Percentiles rank a stretch among this genome's conserved stretches.
Evolutionary conservation across 495 filamentous ascomycete genomes (phyloP).

Genomic region (Friedmanniomyces endolithicus): DNA sequence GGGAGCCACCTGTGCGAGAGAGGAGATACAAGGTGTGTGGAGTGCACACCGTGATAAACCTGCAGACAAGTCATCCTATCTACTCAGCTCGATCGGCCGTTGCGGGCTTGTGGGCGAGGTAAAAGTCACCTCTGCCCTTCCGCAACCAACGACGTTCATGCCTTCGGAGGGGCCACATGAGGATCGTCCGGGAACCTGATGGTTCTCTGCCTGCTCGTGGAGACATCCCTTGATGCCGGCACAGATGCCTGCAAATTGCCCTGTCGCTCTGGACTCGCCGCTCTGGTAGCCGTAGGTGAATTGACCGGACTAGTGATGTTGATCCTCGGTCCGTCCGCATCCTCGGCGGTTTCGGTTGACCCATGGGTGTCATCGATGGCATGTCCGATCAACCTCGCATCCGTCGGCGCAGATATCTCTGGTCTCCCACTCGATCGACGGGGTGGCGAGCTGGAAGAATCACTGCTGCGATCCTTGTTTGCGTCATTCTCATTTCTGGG

Average conservation of each 20-base stretch:
- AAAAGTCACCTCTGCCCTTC: background rate
- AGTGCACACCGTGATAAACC: too few relatives aligned
- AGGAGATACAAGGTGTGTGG: too few relatives aligned
- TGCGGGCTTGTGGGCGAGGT: too few relatives aligned
- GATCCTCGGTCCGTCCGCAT: constrained; percentile 1
- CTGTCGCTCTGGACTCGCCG: background rate
- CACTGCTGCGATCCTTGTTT: background rate
- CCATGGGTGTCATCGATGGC: constrained; percentile 8
- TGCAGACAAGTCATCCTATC: too few relatives aligned
- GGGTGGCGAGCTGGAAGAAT: background rate
- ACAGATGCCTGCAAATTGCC: background rate
- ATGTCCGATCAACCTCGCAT: constrained; percentile 16
- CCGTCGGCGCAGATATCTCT: constrained; percentile 14
- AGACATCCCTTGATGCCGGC: background rate
- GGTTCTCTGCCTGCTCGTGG: constrained; percentile 8
- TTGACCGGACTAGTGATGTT: background rate
- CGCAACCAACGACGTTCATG: background rate
- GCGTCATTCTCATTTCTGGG: background rate
- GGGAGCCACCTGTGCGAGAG: too few relatives aligned
- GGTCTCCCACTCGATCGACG: constrained; percentile 5
- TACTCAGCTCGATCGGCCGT: too few relatives aligned
- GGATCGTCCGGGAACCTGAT: constrained; percentile 9
- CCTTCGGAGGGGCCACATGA: background rate
- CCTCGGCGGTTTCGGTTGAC: background rate
- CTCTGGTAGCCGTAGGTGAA: background rate